These are phyloP conservation scores for Pseudoscleropodium purum DNA, from an alignment of 225 moss, liverwort and hornwort genomes.

Conservation along the genomic window DNA sequence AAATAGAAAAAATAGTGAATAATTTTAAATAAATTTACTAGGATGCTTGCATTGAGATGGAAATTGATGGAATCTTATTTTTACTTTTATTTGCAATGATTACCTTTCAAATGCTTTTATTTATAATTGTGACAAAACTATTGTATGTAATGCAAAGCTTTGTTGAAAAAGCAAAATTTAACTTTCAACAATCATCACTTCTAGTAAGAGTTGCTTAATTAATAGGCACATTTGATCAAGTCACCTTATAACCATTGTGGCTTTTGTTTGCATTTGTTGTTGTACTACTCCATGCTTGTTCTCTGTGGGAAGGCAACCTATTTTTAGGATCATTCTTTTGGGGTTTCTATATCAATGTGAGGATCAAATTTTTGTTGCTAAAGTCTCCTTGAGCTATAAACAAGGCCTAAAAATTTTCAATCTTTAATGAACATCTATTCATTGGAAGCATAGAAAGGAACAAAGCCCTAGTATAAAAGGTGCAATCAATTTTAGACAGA, in stretches of 20 bases:
- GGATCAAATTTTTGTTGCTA: accelerated
- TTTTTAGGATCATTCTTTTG: accelerated
- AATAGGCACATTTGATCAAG: not conserved
- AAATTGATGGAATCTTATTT: not conserved
- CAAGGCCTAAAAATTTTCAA: accelerated
- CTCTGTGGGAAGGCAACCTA: accelerated
- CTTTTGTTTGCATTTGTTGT: not conserved
- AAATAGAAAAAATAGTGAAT: not conserved
- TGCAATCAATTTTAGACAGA: not conserved
- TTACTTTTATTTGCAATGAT: too few relatives aligned
- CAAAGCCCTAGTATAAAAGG: accelerated
- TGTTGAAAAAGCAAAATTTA: not conserved
- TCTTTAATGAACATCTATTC: not conserved
- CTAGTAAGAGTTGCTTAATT: not conserved
- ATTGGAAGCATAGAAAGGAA: accelerated
- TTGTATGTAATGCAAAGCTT: too few relatives aligned
- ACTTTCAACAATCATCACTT: not conserved
- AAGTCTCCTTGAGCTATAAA: not conserved
- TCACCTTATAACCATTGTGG: not conserved
- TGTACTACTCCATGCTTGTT: accelerated
- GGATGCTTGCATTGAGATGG: accelerated
- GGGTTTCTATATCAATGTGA: accelerated
- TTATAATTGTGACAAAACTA: not conserved
- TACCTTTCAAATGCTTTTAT: not conserved
- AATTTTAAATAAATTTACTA: not conserved